A percentile compares a stretch with the other conserved stretches of the same genome.
Evolutionary conservation across 2,329 filamentous ascomycete species (phyloP).

Genomic region (Microdochium trichocladiopsis): DNA sequence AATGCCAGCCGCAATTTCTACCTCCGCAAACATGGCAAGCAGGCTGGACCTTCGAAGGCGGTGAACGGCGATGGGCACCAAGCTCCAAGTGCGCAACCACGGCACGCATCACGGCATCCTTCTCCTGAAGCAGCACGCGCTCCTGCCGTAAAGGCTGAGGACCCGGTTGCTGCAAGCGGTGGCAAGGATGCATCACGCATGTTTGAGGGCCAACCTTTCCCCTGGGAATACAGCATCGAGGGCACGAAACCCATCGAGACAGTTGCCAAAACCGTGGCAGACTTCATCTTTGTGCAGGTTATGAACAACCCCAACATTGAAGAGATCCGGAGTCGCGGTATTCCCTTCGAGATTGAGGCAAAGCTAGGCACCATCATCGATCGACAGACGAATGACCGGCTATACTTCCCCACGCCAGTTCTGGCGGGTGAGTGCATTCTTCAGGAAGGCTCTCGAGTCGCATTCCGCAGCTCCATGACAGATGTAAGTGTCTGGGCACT

Average conservation of each 20-base stretch:
- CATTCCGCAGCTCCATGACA: slow-evolving; percentile 86
- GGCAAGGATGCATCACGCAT: slow-evolving; percentile 6
- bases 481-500: slow-evolving; percentile 48
- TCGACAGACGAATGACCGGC: slow-evolving; percentile 61
- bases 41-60: slow-evolving; percentile 11
- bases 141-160: slow-evolving; percentile 3
- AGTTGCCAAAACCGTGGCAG: slow-evolving; percentile 66
- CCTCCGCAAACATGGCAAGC: slow-evolving; percentile 37
- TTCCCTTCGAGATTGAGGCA: slow-evolving; percentile 87
- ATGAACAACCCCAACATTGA: slow-evolving; percentile 59
- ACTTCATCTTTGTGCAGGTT: slow-evolving; percentile 71
- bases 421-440: slow-evolving; percentile 61
- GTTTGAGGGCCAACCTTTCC: slow-evolving; percentile 20
- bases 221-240: slow-evolving; percentile 63
- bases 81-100: slow-evolving; percentile 16
- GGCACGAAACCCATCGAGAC: slow-evolving; percentile 67
- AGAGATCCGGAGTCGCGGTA: slow-evolving; percentile 55
- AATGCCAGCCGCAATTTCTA: slow-evolving; percentile 35
- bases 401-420: slow-evolving; percentile 53
- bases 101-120: slow-evolving; percentile 32
- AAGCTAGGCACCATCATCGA: slow-evolving; percentile 82
- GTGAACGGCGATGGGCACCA: slow-evolving; percentile 14
- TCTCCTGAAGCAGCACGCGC: slow-evolving; percentile 34
- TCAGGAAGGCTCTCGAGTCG: slow-evolving; percentile 49
- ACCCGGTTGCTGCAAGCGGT: slow-evolving; percentile 7